Percentiles rank a stretch among this genome's conserved stretches.
These are phyloP conservation scores for Fusarium protoensiforme DNA, from an alignment of 2,329 filamentous ascomycete genomes.

Conservation along the genomic window DNA sequence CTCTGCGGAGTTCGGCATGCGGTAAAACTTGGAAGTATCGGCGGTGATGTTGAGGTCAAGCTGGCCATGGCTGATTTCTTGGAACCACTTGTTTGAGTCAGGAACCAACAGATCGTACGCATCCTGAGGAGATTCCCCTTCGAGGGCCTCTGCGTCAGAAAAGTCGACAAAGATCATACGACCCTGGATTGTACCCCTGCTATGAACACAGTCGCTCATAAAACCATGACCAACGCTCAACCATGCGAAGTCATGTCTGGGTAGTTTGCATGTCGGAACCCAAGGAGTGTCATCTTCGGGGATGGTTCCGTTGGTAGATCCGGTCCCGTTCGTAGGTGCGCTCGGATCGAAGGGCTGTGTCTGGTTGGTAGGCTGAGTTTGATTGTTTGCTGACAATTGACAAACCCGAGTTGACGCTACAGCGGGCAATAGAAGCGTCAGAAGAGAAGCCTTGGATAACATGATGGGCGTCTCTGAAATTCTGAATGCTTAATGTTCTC, in stretches of 20 bases:
- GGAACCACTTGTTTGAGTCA: slow-evolving; percentile 30
- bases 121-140: slow-evolving; percentile 36
- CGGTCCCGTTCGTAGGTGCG: neutral
- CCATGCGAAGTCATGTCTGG: neutral
- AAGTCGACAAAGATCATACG: slow-evolving; percentile 54
- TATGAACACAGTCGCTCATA: slow-evolving; percentile 45
- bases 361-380: slow-evolving; percentile 3
- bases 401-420: neutral
- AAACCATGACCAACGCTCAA: neutral
- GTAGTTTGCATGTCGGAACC: neutral
- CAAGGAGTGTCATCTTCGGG: slow-evolving; percentile 3
- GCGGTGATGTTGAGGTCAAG: slow-evolving; percentile 38
- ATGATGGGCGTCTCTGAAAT: neutral
- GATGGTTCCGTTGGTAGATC: slow-evolving; percentile 1
- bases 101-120: slow-evolving; percentile 32
- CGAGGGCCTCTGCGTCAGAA: slow-evolving; percentile 35
- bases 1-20: slow-evolving; percentile 41
- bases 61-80: slow-evolving; percentile 38
- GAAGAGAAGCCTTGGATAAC: neutral
- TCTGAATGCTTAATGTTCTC: neutral
- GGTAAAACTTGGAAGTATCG: slow-evolving; percentile 38
- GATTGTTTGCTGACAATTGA: neutral
- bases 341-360: neutral
- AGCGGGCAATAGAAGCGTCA: neutral
- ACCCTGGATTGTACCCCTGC: slow-evolving; percentile 44